These are phyloP conservation scores for Xylaria sp. DNA, from an alignment of 2,329 filamentous ascomycete genomes.

Conservation along the genomic window DNA sequence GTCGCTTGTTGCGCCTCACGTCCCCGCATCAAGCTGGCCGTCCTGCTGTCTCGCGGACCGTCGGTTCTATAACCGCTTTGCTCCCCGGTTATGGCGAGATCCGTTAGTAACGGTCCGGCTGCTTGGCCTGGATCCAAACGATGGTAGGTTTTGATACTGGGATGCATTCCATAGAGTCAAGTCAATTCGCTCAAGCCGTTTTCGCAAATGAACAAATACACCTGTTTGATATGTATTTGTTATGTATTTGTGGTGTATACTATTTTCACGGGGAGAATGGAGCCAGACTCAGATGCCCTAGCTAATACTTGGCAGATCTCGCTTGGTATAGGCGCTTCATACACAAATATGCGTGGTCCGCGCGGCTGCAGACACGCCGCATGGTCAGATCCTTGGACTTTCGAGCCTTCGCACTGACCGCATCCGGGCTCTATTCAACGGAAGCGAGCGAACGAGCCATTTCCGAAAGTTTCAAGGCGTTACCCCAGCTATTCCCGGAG, in stretches of 20 bases:
- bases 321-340: conserved; percentile 63
- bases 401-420: conserved; percentile 55
- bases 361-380: conserved; percentile 54
- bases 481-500: conserved; percentile 56
- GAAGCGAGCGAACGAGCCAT: conserved; percentile 54
- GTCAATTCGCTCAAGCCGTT: background rate
- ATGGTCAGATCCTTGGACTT: conserved; percentile 63
- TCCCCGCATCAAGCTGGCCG: conserved; percentile 56
- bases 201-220: background rate
- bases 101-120: conserved; percentile 55
- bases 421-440: conserved; percentile 56
- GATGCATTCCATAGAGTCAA: background rate
- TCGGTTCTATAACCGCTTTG: conserved; percentile 61
- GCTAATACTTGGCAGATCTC: conserved; percentile 55
- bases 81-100: conserved; percentile 64
- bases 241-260: background rate
- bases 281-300: conserved; percentile 39
- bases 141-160: conserved; percentile 51
- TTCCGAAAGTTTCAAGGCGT: conserved; percentile 54
- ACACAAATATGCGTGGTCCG: conserved; percentile 51
- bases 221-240: background rate
- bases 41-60: conserved; percentile 61
- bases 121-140: conserved; percentile 56
- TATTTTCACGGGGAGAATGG: background rate
- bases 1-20: conserved; percentile 58